Base-by-base conservation (phyloP, 257 asterid species). In the Penstemon newberryi region DNA sequence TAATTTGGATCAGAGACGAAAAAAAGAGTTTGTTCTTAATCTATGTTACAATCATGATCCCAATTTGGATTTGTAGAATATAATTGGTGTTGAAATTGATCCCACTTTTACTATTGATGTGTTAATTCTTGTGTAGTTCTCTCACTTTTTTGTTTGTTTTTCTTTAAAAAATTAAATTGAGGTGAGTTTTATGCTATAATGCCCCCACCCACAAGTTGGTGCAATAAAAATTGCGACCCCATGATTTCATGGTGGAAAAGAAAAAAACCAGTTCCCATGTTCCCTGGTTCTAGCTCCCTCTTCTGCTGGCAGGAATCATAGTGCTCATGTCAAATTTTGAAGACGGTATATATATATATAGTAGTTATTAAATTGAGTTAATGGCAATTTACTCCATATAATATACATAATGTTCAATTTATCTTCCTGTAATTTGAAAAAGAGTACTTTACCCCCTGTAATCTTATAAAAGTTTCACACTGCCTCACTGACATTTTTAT, bases 221-320 rank as follows among this genome's bases (percentile, higher is more conserved):
- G 59, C 47, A 9, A 70, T 38, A 46, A 59, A 59, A 63, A 33
- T 18, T 59, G 80, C 43, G 67, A 63, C 67, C 59, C 51, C 70
- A 75, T 63, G 70, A 75, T 66, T 73, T 70, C 51, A 59, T 73
- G 81, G 81, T 70, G 54, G 73, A 67, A 70, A 61, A 66, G n/a
- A 43, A 46, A 51, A 13, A 43, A 69, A 72, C 66, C 77, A 37
- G 72, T 71, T 76, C 73, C 87, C 87, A 77, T 77, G 84, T 81
- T 77, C 80, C 70, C 78, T 59, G 86, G 85, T 63, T 73, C 15
- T 54, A 40, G 86, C 67, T 69, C 69, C 79, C 72, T 63, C 63
- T 44, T 52, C 63, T 77, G 79, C 85, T 82, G 80, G 81, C 85
- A 70, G 47, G 59, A 57, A 12, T 57, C 45, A 49, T 58, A 43